Percentiles rank a stretch among this genome's conserved stretches.
phyloP scores from a whole-genome alignment of 495 filamentous ascomycete genomes.

The Trichoderma asperelloides region DNA sequence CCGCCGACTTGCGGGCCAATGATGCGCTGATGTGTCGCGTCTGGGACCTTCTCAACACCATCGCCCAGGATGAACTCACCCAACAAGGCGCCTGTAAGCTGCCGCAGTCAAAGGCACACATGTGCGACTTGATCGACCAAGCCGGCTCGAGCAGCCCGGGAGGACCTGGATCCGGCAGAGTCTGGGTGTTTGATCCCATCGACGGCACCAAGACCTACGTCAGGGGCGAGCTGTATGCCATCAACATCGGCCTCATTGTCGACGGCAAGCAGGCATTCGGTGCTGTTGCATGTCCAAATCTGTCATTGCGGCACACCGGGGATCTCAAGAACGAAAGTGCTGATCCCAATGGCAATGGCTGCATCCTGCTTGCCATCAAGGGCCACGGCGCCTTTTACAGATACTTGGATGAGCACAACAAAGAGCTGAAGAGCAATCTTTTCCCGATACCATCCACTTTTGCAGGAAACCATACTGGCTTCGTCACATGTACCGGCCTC shows the following conservation, averaged over 20 bases:
- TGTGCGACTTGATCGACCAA: constrained; percentile 55
- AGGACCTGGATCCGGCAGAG: constrained; percentile 28
- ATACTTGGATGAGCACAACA: background rate
- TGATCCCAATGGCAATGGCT: constrained; percentile 43
- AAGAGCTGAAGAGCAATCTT: constrained; percentile 27
- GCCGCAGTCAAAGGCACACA: constrained; percentile 41
- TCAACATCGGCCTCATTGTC: constrained; percentile 36
- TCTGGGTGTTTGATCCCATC: constrained; percentile 65
- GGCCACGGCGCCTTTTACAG: constrained; percentile 46
- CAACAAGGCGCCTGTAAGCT: constrained; percentile 23
- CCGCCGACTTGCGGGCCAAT: constrained; percentile 42
- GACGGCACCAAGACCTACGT: constrained; percentile 64
- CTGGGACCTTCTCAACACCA: constrained; percentile 39
- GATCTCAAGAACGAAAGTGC: constrained; percentile 33
- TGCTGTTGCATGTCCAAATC: constrained; percentile 48
- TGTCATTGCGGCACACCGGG: constrained; percentile 32
- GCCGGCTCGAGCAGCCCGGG: constrained; percentile 38
- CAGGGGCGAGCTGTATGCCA: constrained; percentile 49
- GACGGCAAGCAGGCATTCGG: constrained; percentile 28
- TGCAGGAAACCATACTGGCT: constrained; percentile 24
- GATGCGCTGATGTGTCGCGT: constrained; percentile 42
- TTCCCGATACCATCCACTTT: constrained; percentile 18
- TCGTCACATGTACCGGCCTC: constrained; percentile 30
- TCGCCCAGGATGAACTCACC: constrained; percentile 25
- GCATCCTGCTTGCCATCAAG: constrained; percentile 46